Evolutionary conservation across 2,329 filamentous ascomycete genomes (phyloP), one percentile per base, ranked within the genome.

Genomic region (Penicillium decumbens): DNA sequence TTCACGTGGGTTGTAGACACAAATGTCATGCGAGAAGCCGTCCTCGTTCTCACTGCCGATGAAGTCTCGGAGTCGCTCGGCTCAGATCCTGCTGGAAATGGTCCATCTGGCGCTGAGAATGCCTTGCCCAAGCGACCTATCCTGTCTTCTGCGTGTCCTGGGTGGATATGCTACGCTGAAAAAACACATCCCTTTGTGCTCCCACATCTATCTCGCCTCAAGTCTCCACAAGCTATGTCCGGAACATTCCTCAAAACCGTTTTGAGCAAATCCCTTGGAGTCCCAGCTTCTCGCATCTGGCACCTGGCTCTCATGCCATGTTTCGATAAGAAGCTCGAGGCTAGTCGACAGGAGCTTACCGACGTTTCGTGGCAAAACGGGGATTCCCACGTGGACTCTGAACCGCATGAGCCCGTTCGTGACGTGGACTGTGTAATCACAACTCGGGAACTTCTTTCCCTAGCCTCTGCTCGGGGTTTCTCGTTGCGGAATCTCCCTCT

Each of bases 401-500:
- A 76, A 72, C 41, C 59, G 12, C 45, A 58, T 4, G 44, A 63
- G 3, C 74, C 78, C 1, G 80, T 93, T 24, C 81, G 93, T 49
- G 93, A 98, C 64, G 91, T 97, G 41, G 93, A 98, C 73, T 97
- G 92, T 70, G 93, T 98, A 39, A 97, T 98, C 68, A 98, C 93
- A 12, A 92, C 89, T 59, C 91, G 93, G 59, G 93, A 98, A 72
- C 79, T 98, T 20, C 78, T 98, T 32, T 93, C 93, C 78, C 80
- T 98, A 30, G 88, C 91, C 18, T 84, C 89, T 45, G 87, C 88
- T 41, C 83, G 92, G 55, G 81, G 82, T 18, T 81, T 96, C 53
- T 80, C 86, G 62, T 89, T 98, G 68, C 84, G 88, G 53, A 72
- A 74, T 24, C 72, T 96, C 51, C 80, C 88, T n/a, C 77, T 78